These are phyloP conservation scores for Fusarium keratoplasticum DNA, from an alignment of 2,329 filamentous ascomycete genomes.

Conservation along the genomic window DNA sequence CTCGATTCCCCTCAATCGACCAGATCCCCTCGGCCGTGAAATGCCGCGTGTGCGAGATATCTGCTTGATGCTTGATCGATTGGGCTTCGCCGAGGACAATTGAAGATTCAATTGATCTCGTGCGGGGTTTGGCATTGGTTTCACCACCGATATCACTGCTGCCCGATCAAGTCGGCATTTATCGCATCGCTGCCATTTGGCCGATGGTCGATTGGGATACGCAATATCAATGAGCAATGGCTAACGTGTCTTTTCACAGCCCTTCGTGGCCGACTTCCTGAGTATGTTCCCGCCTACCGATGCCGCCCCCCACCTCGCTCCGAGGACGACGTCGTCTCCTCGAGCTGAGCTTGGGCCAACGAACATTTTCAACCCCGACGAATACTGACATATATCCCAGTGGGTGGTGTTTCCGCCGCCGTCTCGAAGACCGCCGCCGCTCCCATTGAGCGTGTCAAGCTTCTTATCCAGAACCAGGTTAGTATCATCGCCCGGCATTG, in stretches of 20 bases:
- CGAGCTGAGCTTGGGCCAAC: constrained; percentile 11
- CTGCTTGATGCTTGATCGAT: constrained; percentile 10
- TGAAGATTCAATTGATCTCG: constrained; percentile 31
- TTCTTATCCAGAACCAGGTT: constrained; percentile 99
- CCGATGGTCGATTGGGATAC: not conserved
- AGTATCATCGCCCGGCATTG: constrained; percentile 51
- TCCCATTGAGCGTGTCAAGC: constrained; percentile 99
- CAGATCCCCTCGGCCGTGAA: constrained; percentile 35
- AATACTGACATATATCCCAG: constrained; percentile 59
- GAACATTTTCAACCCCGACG: constrained; percentile 9
- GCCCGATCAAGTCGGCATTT: not conserved
- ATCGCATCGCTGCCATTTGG: constrained; percentile 11
- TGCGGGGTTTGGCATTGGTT: not conserved
- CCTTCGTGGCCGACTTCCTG: constrained; percentile 98
- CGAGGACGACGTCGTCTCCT: constrained; percentile 12
- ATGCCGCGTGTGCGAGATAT: constrained; percentile 46
- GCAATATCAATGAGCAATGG: constrained; percentile 1
- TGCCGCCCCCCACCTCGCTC: constrained; percentile 25
- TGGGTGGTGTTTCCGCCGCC: constrained; percentile 99
- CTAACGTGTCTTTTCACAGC: constrained; percentile 62
- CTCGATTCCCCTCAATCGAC: constrained; percentile 8
- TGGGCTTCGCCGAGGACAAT: constrained; percentile 3
- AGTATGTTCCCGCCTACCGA: constrained; percentile 74
- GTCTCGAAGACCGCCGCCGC: constrained; percentile 99
- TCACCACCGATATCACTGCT: not conserved